Percentiles rank a stretch among this genome's conserved stretches.
Conservation (phyloP, 2,329 filamentous ascomycete species). For the Cryphonectria japonica region DNA sequence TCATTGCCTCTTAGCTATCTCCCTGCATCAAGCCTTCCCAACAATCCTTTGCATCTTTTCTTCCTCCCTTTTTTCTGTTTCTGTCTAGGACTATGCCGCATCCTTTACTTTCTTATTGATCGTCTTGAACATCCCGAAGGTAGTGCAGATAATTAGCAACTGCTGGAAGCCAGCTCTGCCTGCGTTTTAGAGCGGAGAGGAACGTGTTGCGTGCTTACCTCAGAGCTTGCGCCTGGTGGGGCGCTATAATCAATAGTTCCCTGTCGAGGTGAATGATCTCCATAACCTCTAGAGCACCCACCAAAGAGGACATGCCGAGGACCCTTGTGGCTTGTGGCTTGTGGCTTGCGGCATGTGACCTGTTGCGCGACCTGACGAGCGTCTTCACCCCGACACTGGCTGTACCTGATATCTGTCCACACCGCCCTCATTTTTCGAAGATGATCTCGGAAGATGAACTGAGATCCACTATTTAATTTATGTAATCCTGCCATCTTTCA, state of each 20-base stretch:
- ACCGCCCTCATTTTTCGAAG: no score
- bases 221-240: slow-evolving; percentile 38
- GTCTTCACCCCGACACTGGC: no score
- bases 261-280: slow-evolving; percentile 39
- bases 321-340: no score
- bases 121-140: background rate
- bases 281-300: slow-evolving; percentile 36
- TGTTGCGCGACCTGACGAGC: no score
- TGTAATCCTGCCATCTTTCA: no score
- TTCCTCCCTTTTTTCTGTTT: background rate
- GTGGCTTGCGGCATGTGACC: no score
- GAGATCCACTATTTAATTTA: no score
- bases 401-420: no score
- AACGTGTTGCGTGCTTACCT: slow-evolving; percentile 41
- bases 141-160: background rate
- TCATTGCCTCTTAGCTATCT: background rate
- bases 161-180: slow-evolving; percentile 27
- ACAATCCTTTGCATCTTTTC: background rate
- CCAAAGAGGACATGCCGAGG: slow-evolving; percentile 36
- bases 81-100: background rate
- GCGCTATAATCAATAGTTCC: slow-evolving; percentile 34
- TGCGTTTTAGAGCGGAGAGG: slow-evolving; percentile 14
- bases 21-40: background rate
- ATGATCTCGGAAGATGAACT: no score
- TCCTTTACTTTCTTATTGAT: background rate